phyloP scores from a whole-genome alignment of 2,329 filamentous ascomycete species.

The Alternaria atra region DNA sequence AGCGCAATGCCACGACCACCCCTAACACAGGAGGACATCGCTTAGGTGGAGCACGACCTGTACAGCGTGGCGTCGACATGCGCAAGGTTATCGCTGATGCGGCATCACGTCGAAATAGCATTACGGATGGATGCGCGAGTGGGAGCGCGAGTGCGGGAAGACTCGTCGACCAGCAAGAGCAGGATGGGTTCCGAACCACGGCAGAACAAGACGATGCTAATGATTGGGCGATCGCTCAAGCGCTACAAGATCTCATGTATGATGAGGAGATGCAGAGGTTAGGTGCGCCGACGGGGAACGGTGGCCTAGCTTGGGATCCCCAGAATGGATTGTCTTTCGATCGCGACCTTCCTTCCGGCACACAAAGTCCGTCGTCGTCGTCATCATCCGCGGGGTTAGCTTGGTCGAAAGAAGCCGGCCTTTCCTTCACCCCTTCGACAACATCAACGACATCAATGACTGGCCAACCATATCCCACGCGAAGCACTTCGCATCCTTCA shows the following conservation, averaged over 20 bases:
- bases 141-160: conserved; percentile 72
- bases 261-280: conserved; percentile 70
- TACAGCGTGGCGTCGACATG: conserved; percentile 71
- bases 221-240: conserved; percentile 84
- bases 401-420: conserved; percentile 37
- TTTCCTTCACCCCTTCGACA: background rate
- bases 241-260: conserved; percentile 85
- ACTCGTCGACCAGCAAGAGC: conserved; percentile 72
- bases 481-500: conserved; percentile 25
- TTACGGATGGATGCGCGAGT: conserved; percentile 78
- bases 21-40: conserved; percentile 77
- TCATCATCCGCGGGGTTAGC: conserved; percentile 20
- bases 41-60: conserved; percentile 70
- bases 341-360: conserved; percentile 54
- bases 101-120: conserved; percentile 70
- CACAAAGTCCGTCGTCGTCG: conserved; percentile 2
- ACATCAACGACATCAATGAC: background rate
- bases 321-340: conserved; percentile 49
- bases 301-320: conserved; percentile 49
- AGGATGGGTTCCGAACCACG: conserved; percentile 78
- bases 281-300: conserved; percentile 48
- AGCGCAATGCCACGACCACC: conserved; percentile 65
- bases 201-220: conserved; percentile 91
- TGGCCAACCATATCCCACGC: conserved; percentile 16
- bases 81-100: conserved; percentile 76